Evolutionary conservation across 2,329 filamentous ascomycete genomes (phyloP).

Genomic region (Dichotomopilus funicola): DNA sequence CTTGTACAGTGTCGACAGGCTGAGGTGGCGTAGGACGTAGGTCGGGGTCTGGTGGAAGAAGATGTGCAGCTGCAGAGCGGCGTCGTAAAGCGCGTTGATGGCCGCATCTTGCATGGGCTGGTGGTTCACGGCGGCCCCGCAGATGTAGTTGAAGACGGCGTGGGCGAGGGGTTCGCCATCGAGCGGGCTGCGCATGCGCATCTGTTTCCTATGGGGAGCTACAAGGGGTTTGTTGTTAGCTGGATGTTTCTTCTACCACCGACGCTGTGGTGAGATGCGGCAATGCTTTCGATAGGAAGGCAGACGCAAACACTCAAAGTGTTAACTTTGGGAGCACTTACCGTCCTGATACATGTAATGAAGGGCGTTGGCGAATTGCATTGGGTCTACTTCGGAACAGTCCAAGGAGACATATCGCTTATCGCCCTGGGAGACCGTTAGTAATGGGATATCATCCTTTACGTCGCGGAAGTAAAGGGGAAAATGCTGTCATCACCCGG

Average conservation of each 20-base stretch:
- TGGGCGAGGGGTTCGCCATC: slow-evolving; percentile 17
- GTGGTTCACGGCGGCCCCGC: slow-evolving; percentile 23
- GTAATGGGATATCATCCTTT: neutral
- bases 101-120: slow-evolving; percentile 31
- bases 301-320: neutral
- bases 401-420: slow-evolving; percentile 9
- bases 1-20: slow-evolving; percentile 19
- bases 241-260: neutral
- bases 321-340: neutral
- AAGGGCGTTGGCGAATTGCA: slow-evolving; percentile 21
- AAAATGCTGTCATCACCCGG: neutral
- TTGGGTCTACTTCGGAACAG: slow-evolving; percentile 14
- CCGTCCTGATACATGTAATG: slow-evolving; percentile 27
- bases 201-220: neutral
- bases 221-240: neutral
- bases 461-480: neutral
- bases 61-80: slow-evolving; percentile 41
- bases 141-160: slow-evolving; percentile 25
- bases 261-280: neutral
- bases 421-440: neutral
- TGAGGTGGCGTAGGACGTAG: slow-evolving; percentile 6
- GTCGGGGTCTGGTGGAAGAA: slow-evolving; percentile 6
- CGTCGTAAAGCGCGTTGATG: slow-evolving; percentile 49
- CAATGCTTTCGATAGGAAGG: neutral
- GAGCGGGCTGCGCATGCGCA: slow-evolving; percentile 1